Evolutionary conservation across 805 yeast species (phyloP).

Genomic region (Kuraishia floccosa): DNA sequence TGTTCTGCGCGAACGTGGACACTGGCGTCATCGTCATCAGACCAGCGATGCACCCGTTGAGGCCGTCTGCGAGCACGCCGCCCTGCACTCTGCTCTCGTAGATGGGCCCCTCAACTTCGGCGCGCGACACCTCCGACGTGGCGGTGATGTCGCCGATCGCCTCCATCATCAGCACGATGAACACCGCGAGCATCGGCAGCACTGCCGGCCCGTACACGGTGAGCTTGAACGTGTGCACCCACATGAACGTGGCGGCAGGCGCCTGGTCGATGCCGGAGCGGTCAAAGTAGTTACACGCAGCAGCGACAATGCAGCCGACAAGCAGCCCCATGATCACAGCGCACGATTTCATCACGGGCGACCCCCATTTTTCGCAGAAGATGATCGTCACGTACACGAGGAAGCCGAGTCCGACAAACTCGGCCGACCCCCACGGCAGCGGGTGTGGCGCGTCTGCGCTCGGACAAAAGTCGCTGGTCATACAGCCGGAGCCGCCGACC

Average conservation of each 20-base stretch:
- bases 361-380: constrained; percentile 75
- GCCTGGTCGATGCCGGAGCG: constrained; percentile 48
- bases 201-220: constrained; percentile 77
- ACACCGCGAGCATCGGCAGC: constrained; percentile 76
- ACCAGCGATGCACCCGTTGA: constrained; percentile 69
- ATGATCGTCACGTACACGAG: constrained; percentile 66
- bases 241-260: constrained; percentile 73
- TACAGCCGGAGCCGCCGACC: constrained; percentile 75
- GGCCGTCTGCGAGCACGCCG: constrained; percentile 83
- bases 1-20: constrained; percentile 90
- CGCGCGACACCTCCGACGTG: constrained; percentile 81
- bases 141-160: constrained; percentile 94
- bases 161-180: constrained; percentile 79
- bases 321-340: constrained; percentile 80
- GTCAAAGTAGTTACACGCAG: constrained; percentile 77
- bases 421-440: constrained; percentile 72
- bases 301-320: constrained; percentile 87
- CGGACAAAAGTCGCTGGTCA: constrained; percentile 31
- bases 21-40: constrained; percentile 80
- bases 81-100: constrained; percentile 89
- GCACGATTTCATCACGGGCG: constrained; percentile 92
- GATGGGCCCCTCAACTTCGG: constrained; percentile 70
- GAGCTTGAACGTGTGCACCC: constrained; percentile 80
- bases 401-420: constrained; percentile 82
- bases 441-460: constrained; percentile 37